Conservation (phyloP, 2,329 filamentous ascomycete species). For the Nigrospora oryzae region DNA sequence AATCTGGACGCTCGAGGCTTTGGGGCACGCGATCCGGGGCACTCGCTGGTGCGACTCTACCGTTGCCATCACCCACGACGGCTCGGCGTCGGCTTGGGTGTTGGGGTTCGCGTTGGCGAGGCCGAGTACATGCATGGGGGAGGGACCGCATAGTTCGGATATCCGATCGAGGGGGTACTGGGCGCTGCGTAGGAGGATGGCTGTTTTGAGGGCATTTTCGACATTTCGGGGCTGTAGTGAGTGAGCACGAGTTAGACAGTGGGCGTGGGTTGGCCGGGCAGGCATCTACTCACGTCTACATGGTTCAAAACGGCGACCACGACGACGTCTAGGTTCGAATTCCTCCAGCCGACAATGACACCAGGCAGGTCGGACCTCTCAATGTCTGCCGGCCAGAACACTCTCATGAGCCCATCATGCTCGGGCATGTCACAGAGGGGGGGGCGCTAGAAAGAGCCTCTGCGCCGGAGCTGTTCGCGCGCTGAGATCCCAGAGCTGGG, state of each 20-base stretch:
- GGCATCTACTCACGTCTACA: slow-evolving; percentile 61
- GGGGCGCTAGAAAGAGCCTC: slow-evolving; percentile 75
- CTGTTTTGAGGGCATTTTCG: slow-evolving; percentile 77
- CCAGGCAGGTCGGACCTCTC: slow-evolving; percentile 64
- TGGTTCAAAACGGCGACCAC: slow-evolving; percentile 85
- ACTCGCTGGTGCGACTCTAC: slow-evolving; percentile 40
- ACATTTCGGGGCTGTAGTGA: slow-evolving; percentile 60
- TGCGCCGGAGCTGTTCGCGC: slow-evolving; percentile 84
- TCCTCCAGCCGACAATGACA: slow-evolving; percentile 91
- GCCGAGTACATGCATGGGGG: slow-evolving; percentile 78
- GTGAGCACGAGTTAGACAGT: slow-evolving; percentile 14
- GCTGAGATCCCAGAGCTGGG: slow-evolving; percentile 79
- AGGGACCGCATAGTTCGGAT: slow-evolving; percentile 74
- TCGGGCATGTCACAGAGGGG: slow-evolving; percentile 51
- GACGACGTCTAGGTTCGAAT: slow-evolving; percentile 83
- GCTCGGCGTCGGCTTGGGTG: slow-evolving; percentile 45
- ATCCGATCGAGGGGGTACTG: slow-evolving; percentile 73
- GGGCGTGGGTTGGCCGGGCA: not conserved
- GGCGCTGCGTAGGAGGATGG: slow-evolving; percentile 75
- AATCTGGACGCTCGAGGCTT: slow-evolving; percentile 70
- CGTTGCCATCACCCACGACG: slow-evolving; percentile 59
- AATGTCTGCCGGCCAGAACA: slow-evolving; percentile 95
- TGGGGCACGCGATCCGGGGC: slow-evolving; percentile 68
- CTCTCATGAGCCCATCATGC: slow-evolving; percentile 86
- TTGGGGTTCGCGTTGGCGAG: slow-evolving; percentile 57